These are phyloP conservation scores for Camelina hispida DNA, from an alignment of 345 rosid genomes.

Conservation along the genomic window DNA sequence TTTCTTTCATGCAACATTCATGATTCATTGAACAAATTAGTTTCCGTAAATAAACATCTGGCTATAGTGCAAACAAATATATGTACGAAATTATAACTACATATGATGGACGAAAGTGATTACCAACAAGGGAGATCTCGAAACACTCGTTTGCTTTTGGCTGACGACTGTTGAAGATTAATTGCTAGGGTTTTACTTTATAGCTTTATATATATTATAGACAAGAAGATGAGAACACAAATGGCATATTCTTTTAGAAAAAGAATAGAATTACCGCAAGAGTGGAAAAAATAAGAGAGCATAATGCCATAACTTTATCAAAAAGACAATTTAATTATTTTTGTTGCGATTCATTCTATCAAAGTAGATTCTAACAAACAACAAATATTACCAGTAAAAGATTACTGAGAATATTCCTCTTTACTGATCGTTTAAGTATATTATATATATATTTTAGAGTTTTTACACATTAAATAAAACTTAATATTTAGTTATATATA, in stretches of 20 bases:
- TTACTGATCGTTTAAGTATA: too few species aligned
- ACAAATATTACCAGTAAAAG: too few species aligned
- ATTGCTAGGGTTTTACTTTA: slow-evolving; percentile 2
- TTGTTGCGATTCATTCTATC: not conserved
- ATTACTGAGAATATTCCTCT: not conserved
- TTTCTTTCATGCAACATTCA: slow-evolving; percentile 31
- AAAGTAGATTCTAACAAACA: not conserved
- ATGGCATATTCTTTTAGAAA: slow-evolving; percentile 28
- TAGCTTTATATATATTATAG: not conserved
- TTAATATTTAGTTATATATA: too few species aligned
- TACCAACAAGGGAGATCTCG: slow-evolving; percentile 16
- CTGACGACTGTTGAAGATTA: not conserved
- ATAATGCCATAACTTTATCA: too few species aligned
- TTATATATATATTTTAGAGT: too few species aligned
- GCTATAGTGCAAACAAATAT: slow-evolving; percentile 4
- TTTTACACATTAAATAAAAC: too few species aligned
- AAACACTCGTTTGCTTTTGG: not conserved
- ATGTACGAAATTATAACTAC: not conserved
- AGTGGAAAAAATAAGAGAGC: not conserved
- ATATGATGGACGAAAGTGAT: not conserved
- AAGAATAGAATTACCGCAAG: not conserved
- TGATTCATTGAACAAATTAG: slow-evolving; percentile 28
- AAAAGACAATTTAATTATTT: too few species aligned
- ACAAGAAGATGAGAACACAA: not conserved
- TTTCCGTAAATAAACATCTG: slow-evolving; percentile 37